A percentile compares a stretch with the other conserved stretches of the same genome.
These are phyloP conservation scores for Aspergillus indologenus DNA, from an alignment of 495 filamentous ascomycete genomes.

Conservation along the genomic window DNA sequence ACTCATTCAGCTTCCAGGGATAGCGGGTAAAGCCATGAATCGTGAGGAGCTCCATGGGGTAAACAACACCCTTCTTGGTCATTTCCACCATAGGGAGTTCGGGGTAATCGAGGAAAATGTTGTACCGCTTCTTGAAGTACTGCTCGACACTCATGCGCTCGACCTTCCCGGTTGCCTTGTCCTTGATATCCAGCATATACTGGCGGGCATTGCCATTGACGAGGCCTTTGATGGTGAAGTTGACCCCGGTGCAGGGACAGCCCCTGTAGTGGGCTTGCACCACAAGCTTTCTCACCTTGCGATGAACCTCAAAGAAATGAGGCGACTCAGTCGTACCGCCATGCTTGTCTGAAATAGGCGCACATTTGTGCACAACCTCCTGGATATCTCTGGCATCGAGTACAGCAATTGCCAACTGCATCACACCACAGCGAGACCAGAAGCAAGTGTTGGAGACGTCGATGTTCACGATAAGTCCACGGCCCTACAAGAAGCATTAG, in stretches of 20 bases:
- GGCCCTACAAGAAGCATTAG: slow-evolving; percentile 31
- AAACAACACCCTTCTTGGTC: slow-evolving; percentile 57
- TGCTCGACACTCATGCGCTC: slow-evolving; percentile 52
- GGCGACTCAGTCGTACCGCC: slow-evolving; percentile 22
- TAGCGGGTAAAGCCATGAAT: slow-evolving; percentile 70
- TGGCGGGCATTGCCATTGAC: slow-evolving; percentile 51
- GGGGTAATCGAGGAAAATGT: slow-evolving; percentile 48
- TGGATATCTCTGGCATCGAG: slow-evolving; percentile 21
- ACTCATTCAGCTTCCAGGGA: slow-evolving; percentile 69
- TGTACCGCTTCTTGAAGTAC: slow-evolving; percentile 69
- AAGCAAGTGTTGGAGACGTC: slow-evolving; percentile 53
- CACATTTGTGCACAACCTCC: slow-evolving; percentile 20
- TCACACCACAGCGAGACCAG: slow-evolving; percentile 33
- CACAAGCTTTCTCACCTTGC: slow-evolving; percentile 58
- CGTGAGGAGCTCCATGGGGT: slow-evolving; percentile 74
- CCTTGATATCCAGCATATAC: slow-evolving; percentile 55
- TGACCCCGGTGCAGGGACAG: slow-evolving; percentile 38
- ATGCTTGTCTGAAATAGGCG: slow-evolving; percentile 21
- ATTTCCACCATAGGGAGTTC: slow-evolving; percentile 71
- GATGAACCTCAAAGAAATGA: slow-evolving; percentile 28
- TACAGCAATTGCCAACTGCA: slow-evolving; percentile 30
- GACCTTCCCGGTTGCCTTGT: slow-evolving; percentile 42
- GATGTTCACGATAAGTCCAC: slow-evolving; percentile 71
- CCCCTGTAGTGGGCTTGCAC: slow-evolving; percentile 64
- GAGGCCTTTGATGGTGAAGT: slow-evolving; percentile 64